Evolutionary conservation across 805 yeast species (phyloP).

Genomic region (Monosporozyma servazzii): DNA sequence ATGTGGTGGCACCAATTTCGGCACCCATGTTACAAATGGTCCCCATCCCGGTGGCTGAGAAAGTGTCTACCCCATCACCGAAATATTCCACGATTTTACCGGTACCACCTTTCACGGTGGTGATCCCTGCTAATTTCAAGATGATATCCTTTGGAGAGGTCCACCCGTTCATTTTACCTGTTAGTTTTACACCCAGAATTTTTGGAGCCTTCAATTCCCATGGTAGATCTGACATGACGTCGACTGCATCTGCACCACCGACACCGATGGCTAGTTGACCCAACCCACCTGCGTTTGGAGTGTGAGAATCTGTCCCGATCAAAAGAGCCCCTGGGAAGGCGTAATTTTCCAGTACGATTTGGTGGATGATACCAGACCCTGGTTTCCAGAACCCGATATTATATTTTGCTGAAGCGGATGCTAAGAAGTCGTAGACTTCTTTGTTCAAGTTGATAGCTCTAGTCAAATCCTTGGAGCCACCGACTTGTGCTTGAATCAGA

Average conservation of each 20-base stretch:
- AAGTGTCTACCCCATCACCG: constrained; percentile 87
- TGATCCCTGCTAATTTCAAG: constrained; percentile 83
- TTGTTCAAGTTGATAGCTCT: constrained; percentile 83
- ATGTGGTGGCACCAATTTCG: constrained; percentile 97
- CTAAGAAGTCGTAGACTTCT: constrained; percentile 89
- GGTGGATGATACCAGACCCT: constrained; percentile 97
- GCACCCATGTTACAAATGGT: constrained; percentile 99
- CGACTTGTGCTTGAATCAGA: constrained; percentile 90
- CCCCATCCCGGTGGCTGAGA: constrained; percentile 98
- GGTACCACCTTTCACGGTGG: constrained; percentile 97
- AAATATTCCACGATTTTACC: constrained; percentile 94
- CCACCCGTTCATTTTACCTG: constrained; percentile 92
- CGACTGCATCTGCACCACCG: constrained; percentile 99
- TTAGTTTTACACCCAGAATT: constrained; percentile 86
- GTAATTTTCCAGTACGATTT: constrained; percentile 90
- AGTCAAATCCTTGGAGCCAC: constrained; percentile 76
- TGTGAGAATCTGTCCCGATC: constrained; percentile 95
- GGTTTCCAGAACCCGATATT: constrained; percentile 99
- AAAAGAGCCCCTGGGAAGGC: constrained; percentile 96
- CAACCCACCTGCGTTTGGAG: constrained; percentile 97
- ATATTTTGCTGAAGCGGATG: constrained; percentile 86
- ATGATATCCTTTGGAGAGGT: constrained; percentile 95
- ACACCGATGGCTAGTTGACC: constrained; percentile 98
- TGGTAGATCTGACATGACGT: constrained; percentile 85
- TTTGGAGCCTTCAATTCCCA: constrained; percentile 99